Percentiles rank a stretch among this genome's conserved stretches.
Conservation (phyloP, 352 stramenopile species). For the Elongisporangium undulatum region DNA sequence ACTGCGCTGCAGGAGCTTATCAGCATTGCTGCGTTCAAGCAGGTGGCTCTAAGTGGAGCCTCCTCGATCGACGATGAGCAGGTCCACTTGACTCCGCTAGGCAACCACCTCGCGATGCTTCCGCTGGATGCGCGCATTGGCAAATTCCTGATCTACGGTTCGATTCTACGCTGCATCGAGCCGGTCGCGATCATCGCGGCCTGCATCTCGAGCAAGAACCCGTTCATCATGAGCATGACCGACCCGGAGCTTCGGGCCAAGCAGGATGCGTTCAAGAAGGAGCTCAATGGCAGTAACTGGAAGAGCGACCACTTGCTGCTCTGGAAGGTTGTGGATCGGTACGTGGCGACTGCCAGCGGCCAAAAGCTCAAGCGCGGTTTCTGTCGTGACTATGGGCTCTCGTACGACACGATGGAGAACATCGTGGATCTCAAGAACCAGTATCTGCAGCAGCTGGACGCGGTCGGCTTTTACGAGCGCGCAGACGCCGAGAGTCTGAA, state of each 20-base stretch:
- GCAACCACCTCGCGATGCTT: constrained; percentile 79
- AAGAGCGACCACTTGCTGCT: constrained; percentile 82
- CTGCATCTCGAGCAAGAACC: constrained; percentile 74
- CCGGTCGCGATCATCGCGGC: constrained; percentile 80
- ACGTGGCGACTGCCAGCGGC: constrained; percentile 22
- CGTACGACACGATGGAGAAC: constrained; percentile 87
- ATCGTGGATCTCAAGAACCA: constrained; percentile 91
- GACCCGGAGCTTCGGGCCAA: constrained; percentile 51
- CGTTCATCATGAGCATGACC: constrained; percentile 71
- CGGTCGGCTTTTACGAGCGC: constrained; percentile 75
- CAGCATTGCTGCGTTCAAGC: constrained; percentile 84
- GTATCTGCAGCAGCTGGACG: constrained; percentile 73
- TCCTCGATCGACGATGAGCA: constrained; percentile 33
- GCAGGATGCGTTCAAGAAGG: constrained; percentile 63
- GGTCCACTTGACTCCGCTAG: constrained; percentile 91
- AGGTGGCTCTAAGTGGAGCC: constrained; percentile 8
- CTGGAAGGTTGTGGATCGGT: constrained; percentile 79
- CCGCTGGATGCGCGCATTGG: constrained; percentile 83
- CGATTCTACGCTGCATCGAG: constrained; percentile 81
- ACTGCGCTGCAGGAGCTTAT: constrained; percentile 90
- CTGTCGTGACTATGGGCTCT: constrained; percentile 71
- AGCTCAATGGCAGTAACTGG: constrained; percentile 42
- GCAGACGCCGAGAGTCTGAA: constrained; percentile 39
- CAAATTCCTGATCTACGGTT: constrained; percentile 87
- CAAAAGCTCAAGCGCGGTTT: constrained; percentile 57